A percentile compares a stretch with the other conserved stretches of the same genome.
These are phyloP conservation scores for Microbotryomycetes sp. DNA, from an alignment of 1,284 basidiomycete genomes.

Conservation along the genomic window DNA sequence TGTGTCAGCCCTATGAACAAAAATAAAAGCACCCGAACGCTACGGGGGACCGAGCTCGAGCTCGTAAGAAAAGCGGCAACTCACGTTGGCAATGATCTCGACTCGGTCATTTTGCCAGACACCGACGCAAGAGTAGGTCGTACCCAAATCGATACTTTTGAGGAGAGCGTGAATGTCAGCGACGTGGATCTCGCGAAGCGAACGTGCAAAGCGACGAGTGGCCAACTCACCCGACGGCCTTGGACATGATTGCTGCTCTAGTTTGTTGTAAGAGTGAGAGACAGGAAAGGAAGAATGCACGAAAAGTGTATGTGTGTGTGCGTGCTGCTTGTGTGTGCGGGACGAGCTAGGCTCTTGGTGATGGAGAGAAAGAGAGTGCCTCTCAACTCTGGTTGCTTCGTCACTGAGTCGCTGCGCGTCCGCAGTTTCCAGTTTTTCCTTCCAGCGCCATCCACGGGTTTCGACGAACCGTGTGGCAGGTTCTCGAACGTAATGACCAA, in stretches of 20 bases:
- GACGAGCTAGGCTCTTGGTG: not conserved
- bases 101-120: slow-evolving; percentile 99
- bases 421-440: too few species aligned
- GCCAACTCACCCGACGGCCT: not conserved
- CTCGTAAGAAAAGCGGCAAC: not conserved
- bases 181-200: not conserved
- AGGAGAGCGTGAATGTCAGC: not conserved
- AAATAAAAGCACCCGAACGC: not conserved
- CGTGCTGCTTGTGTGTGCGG: not conserved
- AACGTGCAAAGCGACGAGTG: not conserved
- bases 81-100: slow-evolving; percentile 67
- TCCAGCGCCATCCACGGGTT: too few species aligned
- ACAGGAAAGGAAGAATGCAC: not conserved
- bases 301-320: not conserved
- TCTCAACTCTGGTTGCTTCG: too few species aligned
- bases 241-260: not conserved
- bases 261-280: not conserved
- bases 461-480: too few species aligned
- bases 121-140: slow-evolving; percentile 59
- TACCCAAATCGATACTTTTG: not conserved
- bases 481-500: too few species aligned
- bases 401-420: too few species aligned
- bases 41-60: not conserved
- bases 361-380: not conserved
- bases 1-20: not conserved